Evolutionary conservation across 2,329 filamentous ascomycete species (phyloP).

Genomic region (Alternaria novae-zelandiae): DNA sequence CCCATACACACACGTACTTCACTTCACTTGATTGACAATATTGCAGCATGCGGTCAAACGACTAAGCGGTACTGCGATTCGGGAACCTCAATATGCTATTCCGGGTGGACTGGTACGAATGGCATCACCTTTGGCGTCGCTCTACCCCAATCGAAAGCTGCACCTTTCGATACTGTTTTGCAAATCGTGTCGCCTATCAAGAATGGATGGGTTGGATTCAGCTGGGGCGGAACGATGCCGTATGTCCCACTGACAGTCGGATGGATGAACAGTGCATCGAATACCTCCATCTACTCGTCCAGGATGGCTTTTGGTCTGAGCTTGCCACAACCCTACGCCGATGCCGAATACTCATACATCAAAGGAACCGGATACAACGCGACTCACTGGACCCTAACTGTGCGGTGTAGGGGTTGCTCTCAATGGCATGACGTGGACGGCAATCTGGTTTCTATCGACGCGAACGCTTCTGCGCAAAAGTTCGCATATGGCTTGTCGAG

Average conservation of each 20-base stretch:
- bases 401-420: conserved; percentile 39
- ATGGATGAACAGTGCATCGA: conserved; percentile 53
- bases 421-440: conserved; percentile 39
- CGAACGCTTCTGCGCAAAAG: conserved; percentile 21
- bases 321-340: conserved; percentile 34
- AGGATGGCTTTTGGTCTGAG: conserved; percentile 52
- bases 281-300: conserved; percentile 50
- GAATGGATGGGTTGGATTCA: conserved; percentile 57
- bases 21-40: neutral
- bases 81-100: conserved; percentile 49
- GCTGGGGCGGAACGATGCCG: conserved; percentile 60
- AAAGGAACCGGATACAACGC: conserved; percentile 40
- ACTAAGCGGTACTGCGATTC: conserved; percentile 34
- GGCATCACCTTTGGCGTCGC: conserved; percentile 42
- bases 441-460: conserved; percentile 25
- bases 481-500: conserved; percentile 35
- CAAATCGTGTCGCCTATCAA: conserved; percentile 54
- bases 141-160: conserved; percentile 40
- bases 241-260: conserved; percentile 56
- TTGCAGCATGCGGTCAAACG: conserved; percentile 21
- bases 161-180: conserved; percentile 51
- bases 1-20: neutral
- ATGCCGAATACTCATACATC: conserved; percentile 37
- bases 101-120: conserved; percentile 50
- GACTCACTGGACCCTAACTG: conserved; percentile 43